Evolutionary conservation across 2,329 filamentous ascomycete species (phyloP), one percentile per base, ranked within the genome.

Genomic region (Alternaria gaisen): DNA sequence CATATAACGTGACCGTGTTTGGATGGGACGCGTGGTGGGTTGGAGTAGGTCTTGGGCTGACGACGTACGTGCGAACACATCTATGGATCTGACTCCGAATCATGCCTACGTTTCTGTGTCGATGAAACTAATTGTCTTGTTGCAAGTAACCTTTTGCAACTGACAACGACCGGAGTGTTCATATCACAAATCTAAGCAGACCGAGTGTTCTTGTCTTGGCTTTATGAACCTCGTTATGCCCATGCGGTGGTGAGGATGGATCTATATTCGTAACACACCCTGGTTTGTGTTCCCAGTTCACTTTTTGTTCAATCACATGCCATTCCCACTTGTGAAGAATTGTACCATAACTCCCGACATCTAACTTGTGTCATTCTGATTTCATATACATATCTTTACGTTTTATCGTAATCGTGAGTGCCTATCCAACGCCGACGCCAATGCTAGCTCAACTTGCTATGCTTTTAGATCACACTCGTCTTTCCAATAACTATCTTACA

Each of bases 401-500:
- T 36, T 52, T 30, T 7, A 20, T 52, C 24, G 34, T 51, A 38
- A 50, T n/a, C 32, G 20, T 38, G n/a, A 5, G 20, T 38, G 11
- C 46, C 30, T 6, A 26, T 30, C n/a, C 18, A 34, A 41, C 44
- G 24, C 42, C 34, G 18, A 50, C 34, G 53, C 53, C 53, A 48
- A 40, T 41, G 34, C 30, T 30, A 56, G 46, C 30, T 48, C 3
- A 48, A 36, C 14, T 5, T 34, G 18, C 18, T 1, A 38, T 50
- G 20, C 20, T 26, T 50, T 50, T 38, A 20, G 5, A 10, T 16
- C 20, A n/a, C 8, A 50, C 11, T 36, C 4, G n/a, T 14, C 3
- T 4, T 20, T 36, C 18, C 42, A n/a, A 12, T 18, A 4, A 10
- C 30, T 18, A n/a, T 40, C 26, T 61, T 68, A 78, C 12, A 75